Base-by-base conservation (phyloP, 768 basidiomycete species). In the Boletus vermiculosoides region DNA sequence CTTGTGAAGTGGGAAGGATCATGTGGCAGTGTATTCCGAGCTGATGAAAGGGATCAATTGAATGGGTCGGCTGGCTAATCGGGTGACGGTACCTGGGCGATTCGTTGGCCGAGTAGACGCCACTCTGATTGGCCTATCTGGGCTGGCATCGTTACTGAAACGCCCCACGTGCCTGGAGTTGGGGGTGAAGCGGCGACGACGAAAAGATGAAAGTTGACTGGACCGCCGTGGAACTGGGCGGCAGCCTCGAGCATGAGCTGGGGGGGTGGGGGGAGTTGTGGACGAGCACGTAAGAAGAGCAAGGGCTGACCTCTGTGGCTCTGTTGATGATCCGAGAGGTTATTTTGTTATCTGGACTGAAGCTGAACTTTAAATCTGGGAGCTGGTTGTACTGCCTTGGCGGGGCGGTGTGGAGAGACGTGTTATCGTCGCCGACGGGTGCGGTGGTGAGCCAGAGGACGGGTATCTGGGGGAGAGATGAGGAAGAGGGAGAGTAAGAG, bases 1-100 rank as follows among this genome's bases (percentile, higher is more conserved):
- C 74, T 52, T 78, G 75, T 58, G 73, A 74, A 50, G 78, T 63
- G 50, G 74, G 76, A 53, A 83, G 71, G 48, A 86, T 76, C 73
- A 87, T 73, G 66, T 86, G 86, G 61, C 80, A 82, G 54, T 80
- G 79, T 45, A 86, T 82, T 47, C 78, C 71, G 44, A 77, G 73
- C 86, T 87, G 62, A 50, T 51, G 55, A 52, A 51, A 54, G 49
- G 45, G 54, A 61, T 72, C 61, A 71, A 56, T 56, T 52, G 54
- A 47, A 52, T 34, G 52, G 40, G 52, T 50, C 37, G 34, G 31
- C 10, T 25, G 37, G 44, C 39, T 25, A 45, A 40, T 58, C 50
- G 54, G n/a, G 50, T 42, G 25, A 62, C 50, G 65, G 59, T 73
- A 83, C 82, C 74, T 78, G 73, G 42, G 73, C 74, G 57, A 83